These are phyloP conservation scores for Apiospora arundinis DNA, from an alignment of 2,329 filamentous ascomycete genomes.

Conservation along the genomic window DNA sequence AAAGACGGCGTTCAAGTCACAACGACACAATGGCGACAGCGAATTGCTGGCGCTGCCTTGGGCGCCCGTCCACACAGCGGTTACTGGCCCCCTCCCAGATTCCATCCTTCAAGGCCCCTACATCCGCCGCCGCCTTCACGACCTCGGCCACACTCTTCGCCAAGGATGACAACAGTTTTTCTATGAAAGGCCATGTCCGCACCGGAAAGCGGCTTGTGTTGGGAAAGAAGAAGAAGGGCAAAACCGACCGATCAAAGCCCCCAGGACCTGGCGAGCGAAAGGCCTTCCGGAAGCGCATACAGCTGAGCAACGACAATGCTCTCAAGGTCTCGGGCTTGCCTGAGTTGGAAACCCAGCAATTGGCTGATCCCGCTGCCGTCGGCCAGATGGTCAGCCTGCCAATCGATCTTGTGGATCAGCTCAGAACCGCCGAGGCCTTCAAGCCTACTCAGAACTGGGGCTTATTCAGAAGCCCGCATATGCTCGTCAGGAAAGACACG, in stretches of 20 bases:
- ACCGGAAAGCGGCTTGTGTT: conserved; percentile 51
- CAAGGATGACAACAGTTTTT: conserved; percentile 23
- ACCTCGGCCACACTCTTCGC: conserved; percentile 33
- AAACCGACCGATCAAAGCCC: conserved; percentile 54
- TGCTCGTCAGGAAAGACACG: conserved; percentile 81
- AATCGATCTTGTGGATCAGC: conserved; percentile 73
- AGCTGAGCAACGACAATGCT: conserved; percentile 94
- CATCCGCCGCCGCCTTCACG: conserved; percentile 40
- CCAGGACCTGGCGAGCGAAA: conserved; percentile 82
- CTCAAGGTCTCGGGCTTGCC: conserved; percentile 74
- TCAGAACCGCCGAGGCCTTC: conserved; percentile 88
- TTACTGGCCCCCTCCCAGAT: conserved; percentile 32
- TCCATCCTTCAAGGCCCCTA: conserved; percentile 30
- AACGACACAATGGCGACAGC: conserved; percentile 45
- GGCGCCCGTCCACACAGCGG: conserved; percentile 41
- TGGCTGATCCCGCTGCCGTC: conserved; percentile 59
- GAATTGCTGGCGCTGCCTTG: conserved; percentile 51
- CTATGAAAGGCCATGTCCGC: conserved; percentile 33
- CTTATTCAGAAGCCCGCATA: conserved; percentile 81
- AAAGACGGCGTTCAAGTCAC: conserved; percentile 24
- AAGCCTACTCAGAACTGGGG: conserved; percentile 89
- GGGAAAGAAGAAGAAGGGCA: conserved; percentile 58
- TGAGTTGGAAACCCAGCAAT: conserved; percentile 61
- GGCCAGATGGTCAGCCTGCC: conserved; percentile 76
- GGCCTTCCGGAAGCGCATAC: conserved; percentile 84